Evolutionary conservation across 352 stramenopile genomes (phyloP), one percentile per base, ranked within the genome.

Genomic region (Phytophthora idaei): DNA sequence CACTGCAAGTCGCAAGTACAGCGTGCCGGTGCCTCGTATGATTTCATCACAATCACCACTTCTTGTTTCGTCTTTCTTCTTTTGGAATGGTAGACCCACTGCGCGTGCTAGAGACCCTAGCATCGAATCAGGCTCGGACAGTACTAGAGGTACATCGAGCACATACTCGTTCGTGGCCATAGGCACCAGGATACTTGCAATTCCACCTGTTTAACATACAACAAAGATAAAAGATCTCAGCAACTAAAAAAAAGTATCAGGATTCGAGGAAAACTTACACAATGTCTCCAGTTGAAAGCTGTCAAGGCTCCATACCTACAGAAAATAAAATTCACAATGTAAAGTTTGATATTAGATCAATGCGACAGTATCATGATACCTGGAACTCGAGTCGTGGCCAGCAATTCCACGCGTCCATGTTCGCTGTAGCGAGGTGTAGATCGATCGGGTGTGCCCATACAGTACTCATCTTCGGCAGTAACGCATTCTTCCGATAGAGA

Each of bases 371-470:
- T 34, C 29, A 15, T 42, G 32, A 48, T 45, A 72, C 72, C 50
- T 87, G 51, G 17, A 87, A 78, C 37, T 81, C 78, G 4, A 89
- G 41, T 21, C 63, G 65, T 2, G 80, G 80, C 80, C 80, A 89
- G 17, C 27, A 62, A 27, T 32, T 59, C 36, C 81, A 70, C 3
- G 54, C 15, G n/a, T 55, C 34, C 12, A 50, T 14, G 4, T 41
- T 67, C 0, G 31, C 15, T 21, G 39, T 57, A 17, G 73, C 63
- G n/a, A 89, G 29, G 44, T 89, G 78, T 31, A 89, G 55, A 2
- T 89, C 69, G 45, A 89, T 78, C 31, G 78, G 80, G 42, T 89
- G 78, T 29, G 71, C 64, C 80, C 80, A 89, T 27, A 87, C 64
- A 4, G 76, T 74, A 32, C 85, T 72, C 45, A 89, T 73, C 44